These are phyloP conservation scores for Trypanosoma platydactyli DNA, from an alignment of 208 protist species.

Conservation along the genomic window DNA sequence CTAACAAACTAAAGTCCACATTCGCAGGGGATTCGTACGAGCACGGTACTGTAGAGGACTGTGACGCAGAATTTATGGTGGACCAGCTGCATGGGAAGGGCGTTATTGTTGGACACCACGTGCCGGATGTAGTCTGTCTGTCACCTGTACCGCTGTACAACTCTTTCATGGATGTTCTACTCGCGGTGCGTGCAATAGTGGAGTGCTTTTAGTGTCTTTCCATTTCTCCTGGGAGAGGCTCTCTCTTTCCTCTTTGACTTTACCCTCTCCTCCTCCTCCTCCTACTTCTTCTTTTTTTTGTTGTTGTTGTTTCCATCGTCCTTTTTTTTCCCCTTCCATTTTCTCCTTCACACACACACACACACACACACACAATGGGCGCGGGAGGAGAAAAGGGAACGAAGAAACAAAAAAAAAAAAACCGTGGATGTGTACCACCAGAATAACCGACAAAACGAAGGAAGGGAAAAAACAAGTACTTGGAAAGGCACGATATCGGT, in stretches of 20 bases:
- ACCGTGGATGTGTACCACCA: too few species aligned
- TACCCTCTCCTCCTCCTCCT: too few species aligned
- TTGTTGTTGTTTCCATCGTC: too few species aligned
- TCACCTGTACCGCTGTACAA: slow-evolving; percentile 93
- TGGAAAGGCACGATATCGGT: too few species aligned
- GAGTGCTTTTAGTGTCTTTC: slow-evolving; percentile 32
- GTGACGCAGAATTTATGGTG: slow-evolving; percentile 49
- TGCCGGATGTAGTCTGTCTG: slow-evolving; percentile 71
- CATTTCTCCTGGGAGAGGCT: too few species aligned
- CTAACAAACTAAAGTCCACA: slow-evolving; percentile 38
- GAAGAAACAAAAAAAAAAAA: too few species aligned
- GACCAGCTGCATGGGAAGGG: slow-evolving; percentile 47
- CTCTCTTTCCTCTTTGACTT: too few species aligned
- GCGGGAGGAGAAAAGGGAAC: too few species aligned
- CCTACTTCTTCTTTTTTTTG: too few species aligned
- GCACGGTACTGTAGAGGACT: slow-evolving; percentile 32
- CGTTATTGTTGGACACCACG: slow-evolving; percentile 54
- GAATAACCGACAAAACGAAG: too few species aligned
- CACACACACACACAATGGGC: too few species aligned
- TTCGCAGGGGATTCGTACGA: slow-evolving; percentile 33
- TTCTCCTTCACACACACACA: not conserved
- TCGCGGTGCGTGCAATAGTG: slow-evolving; percentile 51
- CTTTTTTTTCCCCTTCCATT: not conserved
- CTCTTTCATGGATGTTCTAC: slow-evolving; percentile 87
- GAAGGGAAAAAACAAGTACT: too few species aligned